Evolutionary conservation across 108 stramenopile species (phyloP).

Genomic region (Nitzschia sp.): DNA sequence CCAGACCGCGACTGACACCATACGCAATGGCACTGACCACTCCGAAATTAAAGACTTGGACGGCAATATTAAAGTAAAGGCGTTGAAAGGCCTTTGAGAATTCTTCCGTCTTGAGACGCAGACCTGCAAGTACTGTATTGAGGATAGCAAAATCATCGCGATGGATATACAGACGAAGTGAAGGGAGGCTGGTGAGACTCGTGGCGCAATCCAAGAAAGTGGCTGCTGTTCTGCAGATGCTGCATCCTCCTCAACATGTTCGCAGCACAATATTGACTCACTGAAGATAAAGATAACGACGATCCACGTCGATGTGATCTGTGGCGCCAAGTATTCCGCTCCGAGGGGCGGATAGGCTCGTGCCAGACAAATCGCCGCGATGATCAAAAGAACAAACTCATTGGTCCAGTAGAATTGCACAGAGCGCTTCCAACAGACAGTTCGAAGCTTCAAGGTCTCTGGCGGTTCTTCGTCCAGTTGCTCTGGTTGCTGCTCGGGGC

Average conservation of each 20-base stretch:
- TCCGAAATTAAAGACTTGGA: conserved; percentile 79
- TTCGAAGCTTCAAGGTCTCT: too few species aligned
- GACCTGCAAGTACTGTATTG: conserved; percentile 70
- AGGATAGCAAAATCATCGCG: too few species aligned
- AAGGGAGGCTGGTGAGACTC: too few species aligned
- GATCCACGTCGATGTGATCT: conserved; percentile 83
- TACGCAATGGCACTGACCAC: conserved; percentile 64
- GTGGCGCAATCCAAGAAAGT: too few species aligned
- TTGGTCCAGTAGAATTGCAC: conserved; percentile 30
- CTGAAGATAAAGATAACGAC: conserved; percentile 80
- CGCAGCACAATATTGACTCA: conserved; percentile 42
- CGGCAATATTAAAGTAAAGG: conserved; percentile 70
- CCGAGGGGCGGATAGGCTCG: conserved; percentile 85
- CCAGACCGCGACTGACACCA: conserved; percentile 59
- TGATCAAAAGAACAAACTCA: conserved; percentile 65
- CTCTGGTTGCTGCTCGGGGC: neutral
- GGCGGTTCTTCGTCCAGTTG: neutral
- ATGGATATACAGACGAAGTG: too few species aligned
- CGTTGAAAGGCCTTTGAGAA: conserved; percentile 73
- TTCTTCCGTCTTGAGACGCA: conserved; percentile 83
- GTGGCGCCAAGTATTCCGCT: conserved; percentile 64
- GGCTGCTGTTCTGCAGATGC: too few species aligned
- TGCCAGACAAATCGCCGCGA: conserved; percentile 68
- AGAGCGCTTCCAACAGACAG: neutral
- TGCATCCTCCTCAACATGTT: too few species aligned